A percentile compares a stretch with the other conserved stretches of the same genome.
Evolutionary conservation across 2,329 filamentous ascomycete genomes (phyloP).

Genomic region (Cryphonectria japonica): DNA sequence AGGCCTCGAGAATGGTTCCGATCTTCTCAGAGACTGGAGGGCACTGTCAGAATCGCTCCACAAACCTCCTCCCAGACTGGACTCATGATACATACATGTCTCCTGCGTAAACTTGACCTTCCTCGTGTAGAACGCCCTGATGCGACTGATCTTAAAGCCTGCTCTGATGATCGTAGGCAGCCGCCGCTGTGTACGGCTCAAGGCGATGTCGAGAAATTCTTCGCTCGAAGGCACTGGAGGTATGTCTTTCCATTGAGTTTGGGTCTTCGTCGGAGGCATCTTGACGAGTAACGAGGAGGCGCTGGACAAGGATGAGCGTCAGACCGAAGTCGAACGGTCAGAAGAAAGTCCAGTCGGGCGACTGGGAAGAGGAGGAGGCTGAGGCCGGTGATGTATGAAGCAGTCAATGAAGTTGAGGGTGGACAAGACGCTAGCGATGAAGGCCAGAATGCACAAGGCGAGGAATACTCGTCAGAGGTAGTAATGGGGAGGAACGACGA

Average conservation of each 20-base stretch:
- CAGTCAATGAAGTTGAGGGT: no score
- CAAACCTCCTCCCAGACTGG: constrained; percentile 7
- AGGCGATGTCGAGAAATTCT: constrained; percentile 98
- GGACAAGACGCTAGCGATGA: no score
- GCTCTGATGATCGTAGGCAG: constrained; percentile 91
- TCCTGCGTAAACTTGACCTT: constrained; percentile 99
- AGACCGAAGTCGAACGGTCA: no score
- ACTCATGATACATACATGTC: constrained; percentile 57
- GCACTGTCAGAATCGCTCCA: constrained; percentile 1
- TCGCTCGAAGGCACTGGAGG: constrained; percentile 87
- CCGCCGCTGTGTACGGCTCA: constrained; percentile 80
- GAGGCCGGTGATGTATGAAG: no score
- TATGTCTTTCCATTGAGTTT: constrained; percentile 49
- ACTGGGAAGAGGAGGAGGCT: no score
- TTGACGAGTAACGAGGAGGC: no score
- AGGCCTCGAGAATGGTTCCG: constrained; percentile 85
- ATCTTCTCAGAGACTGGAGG: constrained; percentile 78
- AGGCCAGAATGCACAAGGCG: no score
- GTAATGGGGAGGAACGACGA: no score
- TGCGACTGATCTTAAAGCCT: constrained; percentile 95
- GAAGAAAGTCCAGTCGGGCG: no score
- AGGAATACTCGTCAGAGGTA: no score
- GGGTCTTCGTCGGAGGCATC: constrained; percentile 25
- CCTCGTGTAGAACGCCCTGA: constrained; percentile 89
- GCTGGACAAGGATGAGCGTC: no score